These are phyloP conservation scores for Tanacetum coccineum DNA, from an alignment of 129 eudicot genomes.

Conservation along the genomic window DNA sequence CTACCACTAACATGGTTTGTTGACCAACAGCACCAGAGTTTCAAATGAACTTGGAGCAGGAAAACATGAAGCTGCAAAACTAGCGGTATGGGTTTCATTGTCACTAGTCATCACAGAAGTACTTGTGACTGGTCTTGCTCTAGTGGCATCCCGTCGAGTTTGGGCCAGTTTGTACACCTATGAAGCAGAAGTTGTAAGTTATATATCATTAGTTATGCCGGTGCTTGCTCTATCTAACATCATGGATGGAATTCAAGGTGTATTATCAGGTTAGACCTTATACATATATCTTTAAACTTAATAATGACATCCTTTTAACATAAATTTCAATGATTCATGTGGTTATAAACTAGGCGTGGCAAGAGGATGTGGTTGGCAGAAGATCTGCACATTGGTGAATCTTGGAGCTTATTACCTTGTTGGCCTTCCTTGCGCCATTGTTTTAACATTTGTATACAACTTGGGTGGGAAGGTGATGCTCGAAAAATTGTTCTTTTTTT, in stretches of 20 bases:
- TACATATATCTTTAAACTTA: background rate
- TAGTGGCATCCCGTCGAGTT: conserved; percentile 18
- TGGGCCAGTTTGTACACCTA: conserved; percentile 42
- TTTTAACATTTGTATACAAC: conserved; percentile 35
- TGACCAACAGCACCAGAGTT: conserved; percentile 37
- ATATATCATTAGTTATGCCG: conserved; percentile 38
- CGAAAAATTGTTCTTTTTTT: background rate
- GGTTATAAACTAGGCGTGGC: conserved; percentile 33
- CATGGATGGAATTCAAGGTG: conserved; percentile 52
- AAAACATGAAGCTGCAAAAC: conserved; percentile 36
- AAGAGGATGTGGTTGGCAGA: conserved; percentile 69
- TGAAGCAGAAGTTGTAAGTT: conserved; percentile 46
- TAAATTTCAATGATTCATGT: background rate
- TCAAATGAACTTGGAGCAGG: conserved; percentile 66
- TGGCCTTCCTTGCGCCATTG: conserved; percentile 44
- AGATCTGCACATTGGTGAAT: conserved; percentile 44
- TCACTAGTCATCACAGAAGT: conserved; percentile 37
- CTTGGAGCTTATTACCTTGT: conserved; percentile 48
- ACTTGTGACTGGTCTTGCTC: conserved; percentile 26
- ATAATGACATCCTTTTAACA: background rate
- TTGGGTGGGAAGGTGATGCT: conserved; percentile 39
- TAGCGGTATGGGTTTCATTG: conserved; percentile 35
- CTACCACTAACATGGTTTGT: background rate
- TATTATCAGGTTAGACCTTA: conserved; percentile 37
- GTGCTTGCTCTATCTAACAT: conserved; percentile 43